phyloP scores from a whole-genome alignment of 352 stramenopile species.

The Phytopythium aichiense region DNA sequence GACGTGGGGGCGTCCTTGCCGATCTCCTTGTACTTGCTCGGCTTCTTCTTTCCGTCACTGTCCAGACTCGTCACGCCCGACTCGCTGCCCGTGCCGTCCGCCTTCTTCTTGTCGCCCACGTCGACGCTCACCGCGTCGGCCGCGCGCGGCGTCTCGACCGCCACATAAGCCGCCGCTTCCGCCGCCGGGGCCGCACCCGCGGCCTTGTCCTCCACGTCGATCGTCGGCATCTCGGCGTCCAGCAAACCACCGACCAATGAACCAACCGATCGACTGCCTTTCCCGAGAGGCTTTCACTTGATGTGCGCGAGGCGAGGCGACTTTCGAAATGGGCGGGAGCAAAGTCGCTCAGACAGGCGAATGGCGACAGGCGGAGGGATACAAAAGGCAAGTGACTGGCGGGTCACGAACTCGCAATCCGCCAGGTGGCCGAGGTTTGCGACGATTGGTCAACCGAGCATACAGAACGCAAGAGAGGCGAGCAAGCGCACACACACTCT shows the following conservation, averaged over 20 bases:
- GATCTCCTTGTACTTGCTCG: constrained; percentile 14
- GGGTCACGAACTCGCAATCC: neutral
- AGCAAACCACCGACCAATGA: too few species aligned
- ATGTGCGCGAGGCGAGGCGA: neutral
- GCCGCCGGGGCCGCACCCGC: too few species aligned
- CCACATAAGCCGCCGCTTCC: neutral
- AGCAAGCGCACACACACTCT: neutral
- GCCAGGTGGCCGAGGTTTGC: neutral
- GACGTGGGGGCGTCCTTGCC: constrained; percentile 16
- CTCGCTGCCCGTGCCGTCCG: constrained; percentile 13
- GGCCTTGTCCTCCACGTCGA: neutral
- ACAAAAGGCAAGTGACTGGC: neutral
- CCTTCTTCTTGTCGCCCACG: constrained; percentile 4
- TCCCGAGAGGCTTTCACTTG: neutral
- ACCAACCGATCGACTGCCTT: neutral
- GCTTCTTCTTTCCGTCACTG: constrained; percentile 10
- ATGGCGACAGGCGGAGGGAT: neutral
- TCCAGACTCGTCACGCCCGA: constrained; percentile 8
- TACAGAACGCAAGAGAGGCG: neutral
- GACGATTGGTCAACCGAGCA: neutral
- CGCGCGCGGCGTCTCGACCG: constrained; percentile 2
- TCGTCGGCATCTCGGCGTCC: neutral
- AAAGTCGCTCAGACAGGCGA: neutral
- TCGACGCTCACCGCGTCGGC: constrained; percentile 1
- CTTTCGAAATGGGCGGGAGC: neutral